A percentile compares a stretch with the other conserved stretches of the same genome.
phyloP scores from a whole-genome alignment of 192 early-diverging fungal species.

The Linderina pennispora region DNA sequence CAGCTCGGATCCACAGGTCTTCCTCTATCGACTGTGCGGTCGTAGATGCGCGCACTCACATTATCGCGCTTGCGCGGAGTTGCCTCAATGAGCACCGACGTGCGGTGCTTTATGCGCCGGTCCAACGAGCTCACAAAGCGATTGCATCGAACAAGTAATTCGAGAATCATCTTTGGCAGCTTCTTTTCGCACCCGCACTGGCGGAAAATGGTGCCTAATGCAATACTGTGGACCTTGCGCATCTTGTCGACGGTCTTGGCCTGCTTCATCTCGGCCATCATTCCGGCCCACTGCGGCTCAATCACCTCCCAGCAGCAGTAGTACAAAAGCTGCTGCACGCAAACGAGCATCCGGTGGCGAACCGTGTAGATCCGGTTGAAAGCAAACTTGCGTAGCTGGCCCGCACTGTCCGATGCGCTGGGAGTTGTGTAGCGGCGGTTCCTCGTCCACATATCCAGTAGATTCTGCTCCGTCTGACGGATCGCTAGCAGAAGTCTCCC shows the following conservation, averaged over 20 bases:
- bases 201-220: constrained; percentile 81
- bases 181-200: constrained; percentile 84
- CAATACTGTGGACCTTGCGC: constrained; percentile 69
- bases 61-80: too few species aligned
- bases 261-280: constrained; percentile 59
- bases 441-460: constrained; percentile 69
- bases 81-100: too few species aligned
- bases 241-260: constrained; percentile 85
- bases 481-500: constrained; percentile 85
- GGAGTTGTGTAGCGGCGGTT: constrained; percentile 1
- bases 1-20: too few species aligned
- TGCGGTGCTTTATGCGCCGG: too few species aligned
- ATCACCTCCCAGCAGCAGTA: constrained; percentile 90
- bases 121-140: constrained; percentile 18
- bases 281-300: constrained; percentile 78
- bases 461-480: constrained; percentile 80
- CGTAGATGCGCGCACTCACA: too few species aligned
- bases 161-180: constrained; percentile 62
- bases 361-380: constrained; percentile 63
- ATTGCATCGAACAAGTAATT: constrained; percentile 32
- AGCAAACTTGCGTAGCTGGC: constrained; percentile 46
- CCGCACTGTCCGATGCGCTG: constrained; percentile 15
- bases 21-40: too few species aligned
- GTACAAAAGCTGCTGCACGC: constrained; percentile 87
- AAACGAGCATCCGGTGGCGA: constrained; percentile 79